Conservation (phyloP, 1,284 basidiomycete species). For the Irpex lacteus region DNA sequence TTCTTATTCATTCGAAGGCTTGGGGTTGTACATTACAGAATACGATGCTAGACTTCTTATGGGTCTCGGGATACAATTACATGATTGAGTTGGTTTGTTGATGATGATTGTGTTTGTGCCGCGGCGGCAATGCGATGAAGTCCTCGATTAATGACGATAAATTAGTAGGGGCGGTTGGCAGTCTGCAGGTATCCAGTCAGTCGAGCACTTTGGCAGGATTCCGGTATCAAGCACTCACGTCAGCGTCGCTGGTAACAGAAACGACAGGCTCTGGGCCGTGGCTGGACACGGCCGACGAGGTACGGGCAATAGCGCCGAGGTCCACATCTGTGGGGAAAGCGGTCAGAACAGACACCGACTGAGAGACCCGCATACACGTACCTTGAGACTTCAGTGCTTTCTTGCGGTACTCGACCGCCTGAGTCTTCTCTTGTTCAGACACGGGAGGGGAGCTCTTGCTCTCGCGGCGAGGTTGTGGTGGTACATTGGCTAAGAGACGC, state of each 20-base stretch:
- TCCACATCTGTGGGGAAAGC: slow-evolving; percentile 48
- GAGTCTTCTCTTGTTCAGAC: slow-evolving; percentile 62
- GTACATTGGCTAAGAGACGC: slow-evolving; percentile 6
- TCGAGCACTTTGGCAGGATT: not conserved
- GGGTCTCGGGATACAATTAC: not conserved
- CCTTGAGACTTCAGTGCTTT: slow-evolving; percentile 58
- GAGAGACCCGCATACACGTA: slow-evolving; percentile 25
- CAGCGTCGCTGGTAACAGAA: slow-evolving; percentile 36
- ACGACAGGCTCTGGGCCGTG: slow-evolving; percentile 47
- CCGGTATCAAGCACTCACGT: slow-evolving; percentile 25
- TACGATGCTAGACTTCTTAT: not conserved
- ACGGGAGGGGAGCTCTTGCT: slow-evolving; percentile 33
- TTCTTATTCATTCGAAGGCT: not conserved
- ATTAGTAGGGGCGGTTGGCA: not conserved
- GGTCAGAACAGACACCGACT: slow-evolving; percentile 6
- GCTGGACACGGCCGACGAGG: slow-evolving; percentile 69
- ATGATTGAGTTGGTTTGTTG: not conserved
- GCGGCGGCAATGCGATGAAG: not conserved
- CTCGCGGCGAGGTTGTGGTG: slow-evolving; percentile 6
- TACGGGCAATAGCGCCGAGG: slow-evolving; percentile 77
- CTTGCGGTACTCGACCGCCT: slow-evolving; percentile 65
- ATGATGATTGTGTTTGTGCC: not conserved
- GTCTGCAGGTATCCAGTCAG: not conserved
- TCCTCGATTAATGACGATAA: not conserved
- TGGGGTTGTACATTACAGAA: not conserved